Conservation (phyloP, 2,329 filamentous ascomycete species). For the Phialocephala sp. region DNA sequence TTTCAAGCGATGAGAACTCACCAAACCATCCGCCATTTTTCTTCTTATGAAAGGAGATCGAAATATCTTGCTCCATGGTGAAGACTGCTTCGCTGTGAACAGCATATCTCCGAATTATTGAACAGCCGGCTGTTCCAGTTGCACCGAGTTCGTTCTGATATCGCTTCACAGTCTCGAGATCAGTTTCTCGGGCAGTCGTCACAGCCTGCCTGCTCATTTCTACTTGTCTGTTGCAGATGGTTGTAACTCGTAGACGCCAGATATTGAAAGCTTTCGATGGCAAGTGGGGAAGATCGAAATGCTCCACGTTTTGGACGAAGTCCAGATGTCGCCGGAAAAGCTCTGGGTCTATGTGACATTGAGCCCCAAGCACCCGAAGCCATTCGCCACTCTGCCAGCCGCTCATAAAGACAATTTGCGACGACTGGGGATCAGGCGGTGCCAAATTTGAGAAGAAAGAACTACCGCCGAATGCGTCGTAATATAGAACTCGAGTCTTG, state of each 20-base stretch:
- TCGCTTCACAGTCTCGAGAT: not conserved
- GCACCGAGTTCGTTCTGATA: not conserved
- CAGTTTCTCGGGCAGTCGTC: constrained; percentile 8
- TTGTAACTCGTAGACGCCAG: constrained; percentile 12
- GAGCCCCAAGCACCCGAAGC: constrained; percentile 21
- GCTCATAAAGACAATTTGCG: constrained; percentile 17
- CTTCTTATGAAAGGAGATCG: constrained; percentile 16
- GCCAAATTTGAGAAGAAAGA: too few relatives aligned
- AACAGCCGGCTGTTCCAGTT: constrained; percentile 14
- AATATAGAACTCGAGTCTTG: too few relatives aligned
- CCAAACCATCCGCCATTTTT: constrained; percentile 19
- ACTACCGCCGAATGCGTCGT: too few relatives aligned
- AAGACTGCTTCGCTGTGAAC: constrained; percentile 11
- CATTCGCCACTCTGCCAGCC: constrained; percentile 24
- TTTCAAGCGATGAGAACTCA: not conserved
- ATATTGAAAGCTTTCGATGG: not conserved
- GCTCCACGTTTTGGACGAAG: constrained; percentile 11
- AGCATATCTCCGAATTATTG: constrained; percentile 20
- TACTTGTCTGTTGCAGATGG: not conserved
- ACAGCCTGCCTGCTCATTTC: constrained; percentile 12
- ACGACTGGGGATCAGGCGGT: not conserved
- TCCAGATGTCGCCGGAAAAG: constrained; percentile 24
- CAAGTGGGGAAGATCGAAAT: constrained; percentile 18
- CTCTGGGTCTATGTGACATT: constrained; percentile 25
- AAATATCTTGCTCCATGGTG: constrained; percentile 25